Evolutionary conservation across 164 flowering plant genomes (phyloP).

Genomic region (Magnolia sinica): DNA sequence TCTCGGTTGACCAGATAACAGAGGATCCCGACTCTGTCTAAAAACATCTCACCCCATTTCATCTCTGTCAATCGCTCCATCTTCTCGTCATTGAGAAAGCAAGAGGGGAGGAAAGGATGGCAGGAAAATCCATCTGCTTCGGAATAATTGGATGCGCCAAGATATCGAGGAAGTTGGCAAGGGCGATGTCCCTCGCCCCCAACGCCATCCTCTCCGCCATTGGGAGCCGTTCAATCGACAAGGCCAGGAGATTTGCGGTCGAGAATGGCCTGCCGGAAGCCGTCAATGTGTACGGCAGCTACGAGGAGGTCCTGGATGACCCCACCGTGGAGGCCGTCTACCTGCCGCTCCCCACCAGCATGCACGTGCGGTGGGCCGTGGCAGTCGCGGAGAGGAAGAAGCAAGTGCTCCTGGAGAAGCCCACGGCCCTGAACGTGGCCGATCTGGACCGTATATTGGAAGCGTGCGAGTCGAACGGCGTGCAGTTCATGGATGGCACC

Average conservation of each 20-base stretch:
- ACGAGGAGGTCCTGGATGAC: neutral
- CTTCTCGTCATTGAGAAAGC: neutral
- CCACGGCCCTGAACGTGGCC: neutral
- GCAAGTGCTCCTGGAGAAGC: constrained; percentile 1
- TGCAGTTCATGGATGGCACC: neutral
- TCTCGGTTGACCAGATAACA: no score
- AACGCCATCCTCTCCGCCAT: neutral
- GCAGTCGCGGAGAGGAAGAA: neutral
- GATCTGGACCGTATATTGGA: neutral
- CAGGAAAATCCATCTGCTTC: neutral
- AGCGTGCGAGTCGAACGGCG: neutral
- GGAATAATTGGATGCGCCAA: neutral
- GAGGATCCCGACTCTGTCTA: no score
- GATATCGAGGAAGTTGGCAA: neutral
- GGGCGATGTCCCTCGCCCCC: neutral
- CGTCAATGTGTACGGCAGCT: neutral
- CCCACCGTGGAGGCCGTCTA: neutral
- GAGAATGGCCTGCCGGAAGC: neutral
- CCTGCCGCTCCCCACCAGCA: neutral
- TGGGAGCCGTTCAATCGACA: neutral
- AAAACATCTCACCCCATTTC: no score
- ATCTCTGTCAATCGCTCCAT: no score
- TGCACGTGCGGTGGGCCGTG: neutral
- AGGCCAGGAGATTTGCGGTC: neutral
- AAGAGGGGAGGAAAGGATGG: neutral